A percentile compares a stretch with the other conserved stretches of the same genome.
Evolutionary conservation across 257 asterid species (phyloP).

Genomic region (Ilex aquifolium): DNA sequence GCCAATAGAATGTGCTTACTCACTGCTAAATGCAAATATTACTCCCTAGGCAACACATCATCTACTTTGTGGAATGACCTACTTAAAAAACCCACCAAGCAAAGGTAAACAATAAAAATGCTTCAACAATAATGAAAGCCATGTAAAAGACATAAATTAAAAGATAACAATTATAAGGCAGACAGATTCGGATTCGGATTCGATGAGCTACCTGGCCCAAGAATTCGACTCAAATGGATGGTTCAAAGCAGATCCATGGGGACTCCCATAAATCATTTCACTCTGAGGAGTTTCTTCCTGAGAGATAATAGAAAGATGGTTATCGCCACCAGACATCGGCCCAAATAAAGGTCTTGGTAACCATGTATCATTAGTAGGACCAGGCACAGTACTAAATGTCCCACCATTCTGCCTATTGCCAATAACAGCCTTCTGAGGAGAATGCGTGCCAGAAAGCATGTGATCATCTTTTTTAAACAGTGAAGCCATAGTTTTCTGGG

Average conservation of each 20-base stretch:
- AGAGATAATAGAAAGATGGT: constrained; percentile 40
- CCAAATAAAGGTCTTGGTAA: constrained; percentile 49
- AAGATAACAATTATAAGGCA: too few species aligned
- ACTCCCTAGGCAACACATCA: too few species aligned
- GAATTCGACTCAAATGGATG: constrained; percentile 53
- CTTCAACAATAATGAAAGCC: too few species aligned
- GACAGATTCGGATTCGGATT: too few species aligned
- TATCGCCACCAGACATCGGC: constrained; percentile 39
- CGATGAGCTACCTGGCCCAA: constrained; percentile 62
- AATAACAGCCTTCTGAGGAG: constrained; percentile 35
- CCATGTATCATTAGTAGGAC: constrained; percentile 53
- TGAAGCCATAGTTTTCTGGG: constrained; percentile 91
- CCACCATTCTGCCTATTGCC: constrained; percentile 70
- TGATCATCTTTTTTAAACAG: constrained; percentile 77
- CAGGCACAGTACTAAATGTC: constrained; percentile 34
- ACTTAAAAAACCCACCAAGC: too few species aligned
- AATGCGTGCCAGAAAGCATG: constrained; percentile 36
- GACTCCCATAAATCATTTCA: constrained; percentile 39
- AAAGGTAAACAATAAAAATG: too few species aligned
- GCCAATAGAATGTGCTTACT: too few species aligned
- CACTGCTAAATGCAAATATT: too few species aligned
- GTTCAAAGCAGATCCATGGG: constrained; percentile 38
- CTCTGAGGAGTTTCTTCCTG: constrained; percentile 50
- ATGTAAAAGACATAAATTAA: too few species aligned
- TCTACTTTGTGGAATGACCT: too few species aligned